A percentile compares a stretch with the other conserved stretches of the same genome.
Evolutionary conservation across 1,284 basidiomycete genomes (phyloP).

Genomic region (Trichosporon asahii): DNA sequence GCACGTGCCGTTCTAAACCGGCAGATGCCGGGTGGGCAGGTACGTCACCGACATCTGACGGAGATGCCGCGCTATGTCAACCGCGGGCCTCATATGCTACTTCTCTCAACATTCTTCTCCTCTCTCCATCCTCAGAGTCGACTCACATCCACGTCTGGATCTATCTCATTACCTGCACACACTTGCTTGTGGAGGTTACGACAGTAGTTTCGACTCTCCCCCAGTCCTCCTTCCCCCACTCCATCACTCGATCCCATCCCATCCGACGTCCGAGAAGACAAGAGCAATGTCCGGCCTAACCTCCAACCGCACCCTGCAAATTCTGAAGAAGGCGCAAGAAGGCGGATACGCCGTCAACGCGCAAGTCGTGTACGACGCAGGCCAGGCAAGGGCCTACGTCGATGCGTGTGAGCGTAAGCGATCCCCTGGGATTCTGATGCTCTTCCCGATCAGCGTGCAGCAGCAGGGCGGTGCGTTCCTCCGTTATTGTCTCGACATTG

Average conservation of each 20-base stretch:
- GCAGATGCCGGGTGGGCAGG: too few species aligned
- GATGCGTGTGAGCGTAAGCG: slow-evolving; percentile 45
- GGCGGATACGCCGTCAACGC: slow-evolving; percentile 46
- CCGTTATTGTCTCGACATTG: slow-evolving; percentile 39
- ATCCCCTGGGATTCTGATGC: slow-evolving; percentile 48
- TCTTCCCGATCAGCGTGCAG: slow-evolving; percentile 48
- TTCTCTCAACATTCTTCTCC: too few species aligned
- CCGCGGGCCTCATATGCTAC: too few species aligned
- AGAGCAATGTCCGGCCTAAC: slow-evolving; percentile 30
- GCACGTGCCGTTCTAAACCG: too few species aligned
- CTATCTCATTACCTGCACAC: too few species aligned
- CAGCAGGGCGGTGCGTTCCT: slow-evolving; percentile 38
- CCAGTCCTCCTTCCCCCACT: background rate
- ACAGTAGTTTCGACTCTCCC: too few species aligned
- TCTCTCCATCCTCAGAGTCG: too few species aligned
- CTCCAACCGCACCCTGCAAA: slow-evolving; percentile 48
- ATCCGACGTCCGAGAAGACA: background rate
- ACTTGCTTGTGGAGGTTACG: too few species aligned
- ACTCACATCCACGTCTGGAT: too few species aligned
- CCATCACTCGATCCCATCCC: background rate
- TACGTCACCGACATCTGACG: too few species aligned
- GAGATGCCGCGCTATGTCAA: too few species aligned
- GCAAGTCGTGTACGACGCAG: slow-evolving; percentile 44
- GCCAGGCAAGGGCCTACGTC: slow-evolving; percentile 45
- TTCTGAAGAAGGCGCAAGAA: slow-evolving; percentile 47